Evolutionary conservation across 2,329 filamentous ascomycete genomes (phyloP), one percentile per base, ranked within the genome.

Genomic region (Talaromyces albobiverticillius): DNA sequence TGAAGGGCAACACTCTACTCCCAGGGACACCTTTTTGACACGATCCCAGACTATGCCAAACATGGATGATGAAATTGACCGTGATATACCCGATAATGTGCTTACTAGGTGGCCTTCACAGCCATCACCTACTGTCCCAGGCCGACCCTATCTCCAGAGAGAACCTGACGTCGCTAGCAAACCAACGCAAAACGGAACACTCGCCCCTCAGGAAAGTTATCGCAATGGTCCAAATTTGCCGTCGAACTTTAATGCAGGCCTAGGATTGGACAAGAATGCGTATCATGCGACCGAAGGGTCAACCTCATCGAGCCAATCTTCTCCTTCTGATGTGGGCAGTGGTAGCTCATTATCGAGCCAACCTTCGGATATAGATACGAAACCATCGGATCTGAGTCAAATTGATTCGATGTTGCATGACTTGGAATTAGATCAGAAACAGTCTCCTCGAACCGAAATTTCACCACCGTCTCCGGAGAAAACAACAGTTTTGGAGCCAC

Each of bases 211-310:
- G 16, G 26, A 25, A 29, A 31, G 18, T 40, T 5, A 7, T 22
- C 36, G 9, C 4, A 22, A 22, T 10, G 18, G 16, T 22, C 57
- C 66, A 6, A 73, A 71, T 0, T 13, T 16, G 36, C 63, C 72
- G 11, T 72, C 72, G 4, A 72, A 68, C 42, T 74, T 74, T 43
- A 70, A 70, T 4, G 68, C 68, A 10, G 68, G 67, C 2, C 57
- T 74, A 10, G 72, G 71, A 23, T 59, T 74, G 1, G 78, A 81
- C 31, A 56, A 52, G 26, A 87, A 87, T 61, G 81, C 83, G 0
- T 86, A 87, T 61, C 85, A 89, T 61, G 79, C 81, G 3, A 74
- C 82, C 0, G 83, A 84, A 1, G 80, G 82, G 56, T 90, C 86
- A 2, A 79, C 81, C 23, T 85, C 84, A 0, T 89, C 87, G 0